These are phyloP conservation scores for Didymella sp. DNA, from an alignment of 2,329 filamentous ascomycete genomes.

Conservation along the genomic window DNA sequence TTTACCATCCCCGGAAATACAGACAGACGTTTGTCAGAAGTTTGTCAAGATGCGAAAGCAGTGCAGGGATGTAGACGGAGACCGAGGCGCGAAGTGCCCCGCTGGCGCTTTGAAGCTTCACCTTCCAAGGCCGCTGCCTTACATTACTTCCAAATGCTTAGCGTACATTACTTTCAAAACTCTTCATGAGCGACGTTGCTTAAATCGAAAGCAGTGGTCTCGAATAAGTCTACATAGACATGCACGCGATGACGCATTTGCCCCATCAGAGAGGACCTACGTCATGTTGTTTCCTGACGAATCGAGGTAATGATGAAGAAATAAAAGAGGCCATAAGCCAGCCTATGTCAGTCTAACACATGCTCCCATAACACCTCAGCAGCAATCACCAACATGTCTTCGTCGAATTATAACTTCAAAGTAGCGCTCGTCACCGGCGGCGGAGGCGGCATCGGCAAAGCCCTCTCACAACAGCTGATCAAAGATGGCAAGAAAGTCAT, in stretches of 20 bases:
- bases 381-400: conserved; percentile 18
- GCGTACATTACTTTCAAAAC: neutral
- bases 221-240: neutral
- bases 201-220: neutral
- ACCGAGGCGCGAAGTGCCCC: neutral
- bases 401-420: conserved; percentile 46
- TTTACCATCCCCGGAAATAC: too few relatives aligned
- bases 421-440: conserved; percentile 57
- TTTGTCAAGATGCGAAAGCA: conserved; percentile 25
- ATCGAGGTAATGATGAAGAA: conserved; percentile 1
- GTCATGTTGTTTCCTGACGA: conserved; percentile 8
- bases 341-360: neutral
- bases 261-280: neutral
- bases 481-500: conserved; percentile 58
- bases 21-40: conserved; percentile 20
- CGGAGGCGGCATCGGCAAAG: conserved; percentile 61
- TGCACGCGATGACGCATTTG: conserved; percentile 1
- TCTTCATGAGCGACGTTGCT: too few relatives aligned
- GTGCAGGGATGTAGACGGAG: conserved; percentile 1
- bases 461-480: conserved; percentile 57
- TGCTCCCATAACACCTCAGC: neutral
- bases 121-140: neutral
- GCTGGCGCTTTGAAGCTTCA: neutral
- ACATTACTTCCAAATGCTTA: neutral
- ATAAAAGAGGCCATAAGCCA: neutral